phyloP scores from a whole-genome alignment of 225 moss, liverwort and hornwort species.

The Lunularia cruciata region DNA sequence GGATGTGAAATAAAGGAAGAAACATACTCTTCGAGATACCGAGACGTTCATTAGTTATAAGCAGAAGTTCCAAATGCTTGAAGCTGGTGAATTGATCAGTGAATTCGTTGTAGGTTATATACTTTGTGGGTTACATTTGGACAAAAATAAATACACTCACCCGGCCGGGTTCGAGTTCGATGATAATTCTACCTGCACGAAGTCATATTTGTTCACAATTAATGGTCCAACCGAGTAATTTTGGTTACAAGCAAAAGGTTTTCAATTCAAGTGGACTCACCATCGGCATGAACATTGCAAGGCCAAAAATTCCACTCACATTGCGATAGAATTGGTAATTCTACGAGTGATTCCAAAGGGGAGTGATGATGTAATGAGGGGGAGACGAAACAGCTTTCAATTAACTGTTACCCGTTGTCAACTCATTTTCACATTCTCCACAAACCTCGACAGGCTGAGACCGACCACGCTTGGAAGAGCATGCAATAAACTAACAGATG shows the following conservation, averaged over 20 bases:
- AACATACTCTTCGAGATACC: background rate
- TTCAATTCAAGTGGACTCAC: too few species aligned
- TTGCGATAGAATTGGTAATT: too few species aligned
- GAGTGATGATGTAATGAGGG: too few species aligned
- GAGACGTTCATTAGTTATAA: background rate
- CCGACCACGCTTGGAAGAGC: background rate
- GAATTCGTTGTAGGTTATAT: background rate
- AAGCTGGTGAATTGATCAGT: background rate
- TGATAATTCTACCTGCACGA: constrained; percentile 40
- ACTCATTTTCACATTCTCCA: background rate
- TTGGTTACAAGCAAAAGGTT: too few species aligned
- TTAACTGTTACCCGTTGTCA: too few species aligned
- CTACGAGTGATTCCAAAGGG: too few species aligned
- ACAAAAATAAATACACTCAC: background rate
- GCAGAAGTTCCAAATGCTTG: background rate
- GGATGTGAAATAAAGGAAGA: background rate
- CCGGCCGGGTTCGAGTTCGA: constrained; percentile 21
- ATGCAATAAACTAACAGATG: background rate
- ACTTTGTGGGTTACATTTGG: background rate
- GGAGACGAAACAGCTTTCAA: too few species aligned
- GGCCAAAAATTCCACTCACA: too few species aligned
- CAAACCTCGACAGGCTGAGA: constrained; percentile 19
- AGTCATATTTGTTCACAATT: background rate
- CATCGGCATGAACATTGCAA: too few species aligned
- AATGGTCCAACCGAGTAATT: too few species aligned